phyloP scores from a whole-genome alignment of 2,329 filamentous ascomycete species.

The Microdochium bolleyi region DNA sequence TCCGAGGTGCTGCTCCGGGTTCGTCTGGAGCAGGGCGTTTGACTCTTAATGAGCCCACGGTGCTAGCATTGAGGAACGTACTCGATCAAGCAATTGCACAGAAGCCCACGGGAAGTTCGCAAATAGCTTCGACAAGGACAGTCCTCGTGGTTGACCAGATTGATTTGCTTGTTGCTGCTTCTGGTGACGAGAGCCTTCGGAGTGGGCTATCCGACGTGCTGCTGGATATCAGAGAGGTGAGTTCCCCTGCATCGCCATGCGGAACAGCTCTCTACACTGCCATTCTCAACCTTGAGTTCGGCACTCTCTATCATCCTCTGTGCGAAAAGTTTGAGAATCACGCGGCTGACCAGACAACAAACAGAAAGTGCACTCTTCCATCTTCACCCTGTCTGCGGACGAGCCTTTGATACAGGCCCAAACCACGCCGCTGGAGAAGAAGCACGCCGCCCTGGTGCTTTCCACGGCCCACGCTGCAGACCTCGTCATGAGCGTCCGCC shows the following conservation, averaged over 20 bases:
- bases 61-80: constrained; percentile 27
- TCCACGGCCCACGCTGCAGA: constrained; percentile 67
- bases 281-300: no score
- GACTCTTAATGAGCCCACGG: constrained; percentile 19
- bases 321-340: no score
- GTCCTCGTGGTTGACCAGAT: constrained; percentile 60
- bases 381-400: constrained; percentile 67
- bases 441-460: constrained; percentile 64
- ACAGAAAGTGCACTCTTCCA: constrained; percentile 54
- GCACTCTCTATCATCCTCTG: no score
- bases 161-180: constrained; percentile 56
- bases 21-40: constrained; percentile 1
- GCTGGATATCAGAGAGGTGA: constrained; percentile 54
- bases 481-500: constrained; percentile 62
- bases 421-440: constrained; percentile 58
- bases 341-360: constrained; percentile 1
- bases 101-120: neutral
- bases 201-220: constrained; percentile 35
- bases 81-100: constrained; percentile 30
- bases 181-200: constrained; percentile 26
- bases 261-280: neutral
- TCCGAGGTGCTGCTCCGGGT: neutral
- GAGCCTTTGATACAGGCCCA: constrained; percentile 57
- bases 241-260: constrained; percentile 15
- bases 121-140: constrained; percentile 21